A percentile compares a stretch with the other conserved stretches of the same genome.
phyloP scores from a whole-genome alignment of 2,329 filamentous ascomycete genomes.

The Penicillium digitatum region DNA sequence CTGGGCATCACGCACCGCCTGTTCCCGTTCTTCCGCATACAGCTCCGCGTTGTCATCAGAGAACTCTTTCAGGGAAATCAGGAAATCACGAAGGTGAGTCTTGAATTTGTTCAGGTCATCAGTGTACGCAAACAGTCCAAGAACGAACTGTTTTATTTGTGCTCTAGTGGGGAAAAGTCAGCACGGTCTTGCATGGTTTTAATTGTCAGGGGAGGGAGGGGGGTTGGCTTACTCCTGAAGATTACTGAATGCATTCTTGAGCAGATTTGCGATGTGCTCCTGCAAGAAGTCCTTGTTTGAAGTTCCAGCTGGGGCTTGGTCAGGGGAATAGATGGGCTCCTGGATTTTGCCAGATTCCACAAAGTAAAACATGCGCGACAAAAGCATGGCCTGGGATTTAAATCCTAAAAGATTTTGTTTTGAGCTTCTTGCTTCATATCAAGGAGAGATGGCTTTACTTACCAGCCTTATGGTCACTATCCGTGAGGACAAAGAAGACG shows the following conservation, averaged over 20 bases:
- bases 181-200: constrained; percentile 2
- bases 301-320: constrained; percentile 78
- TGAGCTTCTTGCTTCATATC: background rate
- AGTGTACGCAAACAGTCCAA: constrained; percentile 82
- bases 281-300: constrained; percentile 86
- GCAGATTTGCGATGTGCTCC: constrained; percentile 77
- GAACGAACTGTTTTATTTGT: constrained; percentile 87
- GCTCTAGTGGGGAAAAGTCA: constrained; percentile 48
- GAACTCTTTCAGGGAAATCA: constrained; percentile 96
- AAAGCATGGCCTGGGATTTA: constrained; percentile 91
- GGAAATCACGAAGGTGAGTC: constrained; percentile 89
- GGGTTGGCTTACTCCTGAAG: constrained; percentile 68
- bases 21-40: constrained; percentile 90
- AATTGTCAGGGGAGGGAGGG: constrained; percentile 19
- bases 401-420: constrained; percentile 55
- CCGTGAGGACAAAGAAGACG: constrained; percentile 95
- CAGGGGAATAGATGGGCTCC: constrained; percentile 80
- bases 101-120: constrained; percentile 92
- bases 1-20: constrained; percentile 79
- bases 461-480: constrained; percentile 94
- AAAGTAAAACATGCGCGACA: constrained; percentile 95
- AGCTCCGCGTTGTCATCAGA: constrained; percentile 92
- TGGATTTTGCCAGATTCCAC: constrained; percentile 86
- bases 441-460: constrained; percentile 17
- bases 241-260: constrained; percentile 90